Evolutionary conservation across 2,329 filamentous ascomycete species (phyloP).

Genomic region (Epicoccum nigrum): DNA sequence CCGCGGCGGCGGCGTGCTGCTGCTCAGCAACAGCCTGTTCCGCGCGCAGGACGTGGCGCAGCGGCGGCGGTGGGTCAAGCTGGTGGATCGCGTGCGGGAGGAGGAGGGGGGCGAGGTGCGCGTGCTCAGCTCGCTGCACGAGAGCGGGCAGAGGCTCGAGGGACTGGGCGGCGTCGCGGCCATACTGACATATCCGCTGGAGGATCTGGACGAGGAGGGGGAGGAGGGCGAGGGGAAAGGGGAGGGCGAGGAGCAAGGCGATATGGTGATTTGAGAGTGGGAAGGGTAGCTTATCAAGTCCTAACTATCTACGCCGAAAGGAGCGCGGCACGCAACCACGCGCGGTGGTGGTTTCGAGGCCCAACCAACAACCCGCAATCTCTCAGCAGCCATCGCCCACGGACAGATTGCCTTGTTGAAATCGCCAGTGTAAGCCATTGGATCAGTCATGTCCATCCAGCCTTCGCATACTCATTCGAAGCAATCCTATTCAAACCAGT

Average conservation of each 20-base stretch:
- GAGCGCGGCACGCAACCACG: too few species aligned
- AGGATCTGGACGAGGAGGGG: constrained; percentile 74
- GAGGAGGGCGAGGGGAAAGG: constrained; percentile 47
- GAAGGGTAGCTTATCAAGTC: too few species aligned
- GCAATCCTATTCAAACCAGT: too few species aligned
- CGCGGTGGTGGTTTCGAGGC: too few species aligned
- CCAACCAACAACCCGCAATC: too few species aligned
- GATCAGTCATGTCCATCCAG: too few species aligned
- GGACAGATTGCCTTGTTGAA: too few species aligned
- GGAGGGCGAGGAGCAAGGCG: constrained; percentile 20
- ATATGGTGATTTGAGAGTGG: constrained; percentile 45
- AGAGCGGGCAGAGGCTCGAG: constrained; percentile 86
- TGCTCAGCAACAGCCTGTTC: constrained; percentile 89
- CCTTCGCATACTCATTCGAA: too few species aligned
- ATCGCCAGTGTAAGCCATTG: too few species aligned
- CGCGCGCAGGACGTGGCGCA: constrained; percentile 78
- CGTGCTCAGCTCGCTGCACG: constrained; percentile 91
- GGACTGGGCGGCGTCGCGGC: constrained; percentile 87
- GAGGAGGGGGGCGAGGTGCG: constrained; percentile 82
- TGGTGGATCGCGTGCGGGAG: constrained; percentile 87
- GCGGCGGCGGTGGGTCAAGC: constrained; percentile 77
- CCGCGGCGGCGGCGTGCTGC: constrained; percentile 78
- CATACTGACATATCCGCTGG: constrained; percentile 85
- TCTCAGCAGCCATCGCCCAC: too few species aligned
- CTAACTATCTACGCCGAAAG: too few species aligned